Evolutionary conservation across 2,329 filamentous ascomycete species (phyloP).

Genomic region (Exophiala bonariae): DNA sequence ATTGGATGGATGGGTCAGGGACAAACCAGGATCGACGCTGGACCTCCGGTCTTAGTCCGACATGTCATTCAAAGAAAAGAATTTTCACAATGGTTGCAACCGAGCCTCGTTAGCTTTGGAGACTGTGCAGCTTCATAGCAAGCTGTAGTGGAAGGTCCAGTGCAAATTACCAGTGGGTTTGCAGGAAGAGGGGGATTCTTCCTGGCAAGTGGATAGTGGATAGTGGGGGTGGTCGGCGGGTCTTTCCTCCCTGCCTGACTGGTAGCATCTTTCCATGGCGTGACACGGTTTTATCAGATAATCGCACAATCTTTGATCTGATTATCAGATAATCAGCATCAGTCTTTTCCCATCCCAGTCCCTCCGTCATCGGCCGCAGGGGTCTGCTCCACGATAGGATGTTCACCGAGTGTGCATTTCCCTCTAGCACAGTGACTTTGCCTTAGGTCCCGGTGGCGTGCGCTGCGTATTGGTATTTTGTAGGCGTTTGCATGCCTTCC

Average conservation of each 20-base stretch:
- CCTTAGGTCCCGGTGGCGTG: not conserved
- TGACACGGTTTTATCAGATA: conserved; percentile 16
- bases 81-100: no score
- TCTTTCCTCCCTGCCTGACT: conserved; percentile 1
- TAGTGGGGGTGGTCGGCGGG: no score
- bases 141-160: no score
- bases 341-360: not conserved
- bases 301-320: conserved; percentile 3
- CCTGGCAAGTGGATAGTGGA: no score
- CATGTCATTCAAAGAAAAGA: no score
- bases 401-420: not conserved
- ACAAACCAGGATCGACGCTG: no score
- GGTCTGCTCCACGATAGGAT: not conserved
- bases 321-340: conserved; percentile 19
- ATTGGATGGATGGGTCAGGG: no score
- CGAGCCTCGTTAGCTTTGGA: no score
- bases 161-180: no score
- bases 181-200: no score
- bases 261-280: conserved; percentile 3
- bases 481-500: conserved; percentile 1
- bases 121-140: no score
- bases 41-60: no score
- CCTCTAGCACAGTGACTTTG: not conserved
- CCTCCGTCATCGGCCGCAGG: conserved; percentile 19
- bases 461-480: not conserved